phyloP scores from a whole-genome alignment of 2,329 filamentous ascomycete genomes.

The Fusarium sarcochroum region DNA sequence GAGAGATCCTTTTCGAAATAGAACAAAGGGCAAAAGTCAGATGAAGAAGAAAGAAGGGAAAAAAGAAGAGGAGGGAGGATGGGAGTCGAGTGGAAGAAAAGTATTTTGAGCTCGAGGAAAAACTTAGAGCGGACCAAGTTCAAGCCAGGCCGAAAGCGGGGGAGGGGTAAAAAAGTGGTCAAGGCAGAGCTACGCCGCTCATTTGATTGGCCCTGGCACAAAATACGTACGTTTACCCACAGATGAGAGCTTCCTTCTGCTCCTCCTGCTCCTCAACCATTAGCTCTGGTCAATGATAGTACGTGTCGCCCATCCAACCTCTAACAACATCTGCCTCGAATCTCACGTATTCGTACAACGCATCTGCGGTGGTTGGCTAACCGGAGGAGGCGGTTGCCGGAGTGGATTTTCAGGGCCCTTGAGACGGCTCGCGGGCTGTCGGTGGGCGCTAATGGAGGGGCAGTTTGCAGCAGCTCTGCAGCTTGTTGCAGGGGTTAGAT shows the following conservation, averaged over 20 bases:
- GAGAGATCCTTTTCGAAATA: slow-evolving; percentile 47
- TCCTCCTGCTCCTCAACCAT: slow-evolving; percentile 21
- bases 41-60: slow-evolving; percentile 42
- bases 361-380: slow-evolving; percentile 37
- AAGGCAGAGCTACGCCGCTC: slow-evolving; percentile 26
- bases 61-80: slow-evolving; percentile 38
- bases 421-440: slow-evolving; percentile 46
- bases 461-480: slow-evolving; percentile 41
- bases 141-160: slow-evolving; percentile 53
- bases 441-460: slow-evolving; percentile 47
- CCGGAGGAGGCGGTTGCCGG: slow-evolving; percentile 45
- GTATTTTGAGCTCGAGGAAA: slow-evolving; percentile 40
- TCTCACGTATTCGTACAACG: slow-evolving; percentile 47
- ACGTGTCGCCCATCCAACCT: slow-evolving; percentile 6
- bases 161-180: slow-evolving; percentile 51
- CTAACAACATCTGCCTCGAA: slow-evolving; percentile 27
- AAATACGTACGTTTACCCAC: slow-evolving; percentile 7
- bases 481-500: slow-evolving; percentile 30
- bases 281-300: background rate
- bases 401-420: slow-evolving; percentile 40
- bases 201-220: slow-evolving; percentile 23
- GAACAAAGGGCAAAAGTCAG: slow-evolving; percentile 42
- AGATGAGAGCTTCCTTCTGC: slow-evolving; percentile 17
- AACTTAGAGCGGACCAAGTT: slow-evolving; percentile 43
- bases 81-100: slow-evolving; percentile 41